Conservation (phyloP, 306 rosid genomes). For the Senna tora region DNA sequence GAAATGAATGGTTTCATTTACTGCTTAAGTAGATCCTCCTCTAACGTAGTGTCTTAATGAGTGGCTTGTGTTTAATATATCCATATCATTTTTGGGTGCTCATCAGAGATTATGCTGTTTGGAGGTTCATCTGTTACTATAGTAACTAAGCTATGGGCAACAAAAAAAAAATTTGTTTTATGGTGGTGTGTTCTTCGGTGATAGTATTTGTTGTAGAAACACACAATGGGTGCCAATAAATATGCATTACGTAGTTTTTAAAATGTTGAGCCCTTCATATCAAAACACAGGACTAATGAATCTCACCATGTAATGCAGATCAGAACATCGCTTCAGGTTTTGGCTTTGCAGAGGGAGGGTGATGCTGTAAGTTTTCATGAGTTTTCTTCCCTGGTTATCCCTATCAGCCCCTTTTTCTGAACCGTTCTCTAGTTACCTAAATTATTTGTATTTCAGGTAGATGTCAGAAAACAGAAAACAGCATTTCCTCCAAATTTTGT, state of each 20-base stretch:
- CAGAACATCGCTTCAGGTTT: constrained; percentile 79
- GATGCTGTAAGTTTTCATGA: constrained; percentile 48
- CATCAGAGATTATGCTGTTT: neutral
- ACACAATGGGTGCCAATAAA: constrained; percentile 18
- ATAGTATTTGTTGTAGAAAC: no score
- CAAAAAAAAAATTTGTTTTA: neutral
- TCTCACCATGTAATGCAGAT: constrained; percentile 56
- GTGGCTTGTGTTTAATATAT: neutral
- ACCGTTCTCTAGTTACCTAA: constrained; percentile 24
- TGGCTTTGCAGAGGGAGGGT: constrained; percentile 80
- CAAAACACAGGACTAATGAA: constrained; percentile 24
- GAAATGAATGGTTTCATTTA: constrained; percentile 14
- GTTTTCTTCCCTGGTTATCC: neutral
- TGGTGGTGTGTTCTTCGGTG: no score
- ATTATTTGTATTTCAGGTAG: constrained; percentile 51
- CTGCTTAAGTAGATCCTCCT: neutral
- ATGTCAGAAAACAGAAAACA: constrained; percentile 75
- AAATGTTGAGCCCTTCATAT: neutral
- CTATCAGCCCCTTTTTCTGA: constrained; percentile 16
- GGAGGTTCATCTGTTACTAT: constrained; percentile 8
- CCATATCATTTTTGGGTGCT: constrained; percentile 2
- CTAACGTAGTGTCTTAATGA: neutral
- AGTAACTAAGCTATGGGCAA: constrained; percentile 2
- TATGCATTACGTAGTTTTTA: neutral
- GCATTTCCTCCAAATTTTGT: constrained; percentile 91